Conservation (phyloP, 148 eudicot genomes). For the Silene uniflora region DNA sequence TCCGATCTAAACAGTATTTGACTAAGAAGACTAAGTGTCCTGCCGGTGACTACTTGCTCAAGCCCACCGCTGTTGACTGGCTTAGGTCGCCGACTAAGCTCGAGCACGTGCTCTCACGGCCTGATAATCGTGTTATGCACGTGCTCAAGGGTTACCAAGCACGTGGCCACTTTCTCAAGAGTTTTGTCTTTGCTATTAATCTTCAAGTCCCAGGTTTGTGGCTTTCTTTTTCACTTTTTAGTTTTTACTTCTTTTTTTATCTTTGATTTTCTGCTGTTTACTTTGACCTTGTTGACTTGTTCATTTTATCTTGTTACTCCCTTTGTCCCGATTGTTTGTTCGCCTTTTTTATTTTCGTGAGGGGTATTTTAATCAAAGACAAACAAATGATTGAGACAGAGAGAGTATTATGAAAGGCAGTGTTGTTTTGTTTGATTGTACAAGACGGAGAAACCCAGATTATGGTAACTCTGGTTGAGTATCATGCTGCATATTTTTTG, state of each 20-base stretch:
- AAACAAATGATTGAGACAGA: too few species aligned
- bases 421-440: not conserved
- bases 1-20: conserved; percentile 33
- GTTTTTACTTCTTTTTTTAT: too few species aligned
- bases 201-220: conserved; percentile 65
- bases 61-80: conserved; percentile 90
- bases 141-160: conserved; percentile 36
- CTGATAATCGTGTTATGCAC: conserved; percentile 60
- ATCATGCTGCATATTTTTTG: too few species aligned
- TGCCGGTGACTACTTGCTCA: conserved; percentile 55
- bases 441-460: not conserved
- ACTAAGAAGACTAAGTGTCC: conserved; percentile 51
- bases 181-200: conserved; percentile 66
- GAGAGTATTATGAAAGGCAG: too few species aligned
- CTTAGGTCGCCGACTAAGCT: conserved; percentile 58
- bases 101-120: conserved; percentile 62
- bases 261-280: not conserved
- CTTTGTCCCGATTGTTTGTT: too few species aligned
- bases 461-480: not conserved
- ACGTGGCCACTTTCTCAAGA: conserved; percentile 33
- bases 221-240: not conserved
- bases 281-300: not conserved
- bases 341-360: too few species aligned
- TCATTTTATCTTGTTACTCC: too few species aligned
- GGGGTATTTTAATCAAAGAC: too few species aligned